Evolutionary conservation across 768 basidiomycete species (phyloP), one percentile per base, ranked within the genome.

Genomic region (Kwoniella sp.): DNA sequence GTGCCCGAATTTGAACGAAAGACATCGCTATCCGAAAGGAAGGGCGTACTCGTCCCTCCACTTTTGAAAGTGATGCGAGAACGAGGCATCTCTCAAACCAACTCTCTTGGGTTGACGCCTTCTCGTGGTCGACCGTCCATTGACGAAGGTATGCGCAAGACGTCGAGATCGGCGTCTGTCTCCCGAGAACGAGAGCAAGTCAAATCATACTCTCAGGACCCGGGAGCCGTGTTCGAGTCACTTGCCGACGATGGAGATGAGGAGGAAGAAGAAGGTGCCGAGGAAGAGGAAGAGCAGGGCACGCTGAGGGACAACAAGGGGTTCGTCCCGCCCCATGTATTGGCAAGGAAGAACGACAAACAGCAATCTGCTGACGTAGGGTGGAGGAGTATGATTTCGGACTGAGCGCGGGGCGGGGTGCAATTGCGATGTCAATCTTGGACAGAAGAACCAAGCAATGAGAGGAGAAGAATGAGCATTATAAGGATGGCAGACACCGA

Each of bases 261-360:
- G 12, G 71, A 68, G 17, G 69, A 69, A 8, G 74, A 67, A 28
- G 65, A 57, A 4, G 66, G 68, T 8, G 68, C 63, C 0, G 68
- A 50, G 2, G 67, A 67, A 26, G 77, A 65, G 13, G 70, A 71
- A n/a, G 69, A 74, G 1, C 66, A 51, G 56, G 76, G 71, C 23
- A 75, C 72, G 17, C 55, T 77, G 53, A 67, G 68, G 23, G 77
- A 74, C 13, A 68, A 61, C 17, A 63, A 53, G 48, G 67, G 63
- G n/a, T 79, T 79, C 64, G 66, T 77, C 15, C 78, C 78, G 34
- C 78, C 78, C 12, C 78, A 79, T 71, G 65, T 74, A 13, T 66
- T 74, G 34, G 68, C 68, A 0, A 68, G 71, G 56, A 68, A 68
- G 60, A 67, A 64, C 23, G 62, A 58, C 15, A 34, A 53, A 25